These are phyloP conservation scores for Pythium phragmiticola DNA, from an alignment of 352 stramenopile genomes.

Conservation along the genomic window DNA sequence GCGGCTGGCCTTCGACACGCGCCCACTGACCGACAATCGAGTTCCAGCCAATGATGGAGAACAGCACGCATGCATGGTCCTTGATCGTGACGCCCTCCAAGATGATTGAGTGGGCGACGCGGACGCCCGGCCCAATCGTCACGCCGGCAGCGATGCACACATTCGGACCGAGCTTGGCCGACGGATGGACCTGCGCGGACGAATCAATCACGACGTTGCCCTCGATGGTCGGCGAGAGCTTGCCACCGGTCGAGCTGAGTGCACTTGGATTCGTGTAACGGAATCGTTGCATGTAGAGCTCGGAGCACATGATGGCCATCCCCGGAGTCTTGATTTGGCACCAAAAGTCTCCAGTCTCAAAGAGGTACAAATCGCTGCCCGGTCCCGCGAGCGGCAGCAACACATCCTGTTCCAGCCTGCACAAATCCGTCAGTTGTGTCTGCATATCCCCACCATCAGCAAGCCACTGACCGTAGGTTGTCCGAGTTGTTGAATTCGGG, in stretches of 20 bases:
- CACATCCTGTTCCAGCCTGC: constrained; percentile 78
- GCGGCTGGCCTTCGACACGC: constrained; percentile 78
- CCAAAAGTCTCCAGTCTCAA: constrained; percentile 88
- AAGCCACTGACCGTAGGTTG: constrained; percentile 57
- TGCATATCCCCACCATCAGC: not conserved
- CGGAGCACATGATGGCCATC: constrained; percentile 89
- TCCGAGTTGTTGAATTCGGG: constrained; percentile 86
- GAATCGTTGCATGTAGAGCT: constrained; percentile 91
- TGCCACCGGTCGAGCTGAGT: constrained; percentile 75
- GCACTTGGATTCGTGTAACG: constrained; percentile 87
- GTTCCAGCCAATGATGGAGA: constrained; percentile 88
- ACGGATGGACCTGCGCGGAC: constrained; percentile 79
- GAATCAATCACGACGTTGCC: constrained; percentile 85
- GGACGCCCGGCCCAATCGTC: constrained; percentile 75
- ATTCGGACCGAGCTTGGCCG: constrained; percentile 83
- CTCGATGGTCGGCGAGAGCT: constrained; percentile 83
- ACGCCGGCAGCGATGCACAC: constrained; percentile 84
- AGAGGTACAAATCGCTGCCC: constrained; percentile 61
- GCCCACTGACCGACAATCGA: constrained; percentile 88
- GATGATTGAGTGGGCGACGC: constrained; percentile 87
- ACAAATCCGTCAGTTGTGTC: not conserved
- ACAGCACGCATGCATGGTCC: constrained; percentile 86
- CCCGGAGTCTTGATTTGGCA: constrained; percentile 90
- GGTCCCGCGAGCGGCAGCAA: constrained; percentile 79
- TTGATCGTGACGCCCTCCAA: constrained; percentile 87